Evolutionary conservation across 1,284 basidiomycete species (phyloP).

Genomic region (Chalciporus sp.): DNA sequence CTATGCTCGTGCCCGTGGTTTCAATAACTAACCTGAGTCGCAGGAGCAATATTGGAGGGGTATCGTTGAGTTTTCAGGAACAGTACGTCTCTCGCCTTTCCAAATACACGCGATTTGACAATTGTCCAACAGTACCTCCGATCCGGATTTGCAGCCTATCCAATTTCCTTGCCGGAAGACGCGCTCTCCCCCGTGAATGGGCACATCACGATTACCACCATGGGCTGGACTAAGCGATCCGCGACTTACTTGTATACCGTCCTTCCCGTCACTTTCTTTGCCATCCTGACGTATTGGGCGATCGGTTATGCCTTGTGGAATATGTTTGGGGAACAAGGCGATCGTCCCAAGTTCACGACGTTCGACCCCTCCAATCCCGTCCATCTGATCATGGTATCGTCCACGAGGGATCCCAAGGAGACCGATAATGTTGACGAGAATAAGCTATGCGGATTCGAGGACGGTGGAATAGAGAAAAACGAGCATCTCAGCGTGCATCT

Average conservation of each 20-base stretch:
- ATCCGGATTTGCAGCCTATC: conserved; percentile 5
- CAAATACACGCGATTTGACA: not conserved
- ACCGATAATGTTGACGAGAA: not conserved
- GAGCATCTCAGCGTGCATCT: not conserved
- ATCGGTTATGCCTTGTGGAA: conserved; percentile 2
- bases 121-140: conserved; percentile 2
- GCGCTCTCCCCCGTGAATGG: not conserved
- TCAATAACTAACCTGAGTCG: not conserved
- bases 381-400: conserved; percentile 14
- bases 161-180: not conserved
- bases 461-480: not conserved
- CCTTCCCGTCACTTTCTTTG: conserved; percentile 6
- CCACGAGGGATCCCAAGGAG: not conserved
- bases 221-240: conserved; percentile 8
- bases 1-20: not conserved
- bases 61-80: conserved; percentile 10
- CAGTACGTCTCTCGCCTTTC: not conserved
- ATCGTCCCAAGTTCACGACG: not conserved
- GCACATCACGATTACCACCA: not conserved
- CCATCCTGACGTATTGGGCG: not conserved
- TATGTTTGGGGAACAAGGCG: not conserved
- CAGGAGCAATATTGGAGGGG: conserved; percentile 16
- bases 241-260: conserved; percentile 3
- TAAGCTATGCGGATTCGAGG: not conserved
- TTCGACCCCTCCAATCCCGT: conserved; percentile 14